Percentiles rank a stretch among this genome's conserved stretches.
Evolutionary conservation across 306 rosid genomes (phyloP).

Genomic region (Glycyrrhiza uralensis): DNA sequence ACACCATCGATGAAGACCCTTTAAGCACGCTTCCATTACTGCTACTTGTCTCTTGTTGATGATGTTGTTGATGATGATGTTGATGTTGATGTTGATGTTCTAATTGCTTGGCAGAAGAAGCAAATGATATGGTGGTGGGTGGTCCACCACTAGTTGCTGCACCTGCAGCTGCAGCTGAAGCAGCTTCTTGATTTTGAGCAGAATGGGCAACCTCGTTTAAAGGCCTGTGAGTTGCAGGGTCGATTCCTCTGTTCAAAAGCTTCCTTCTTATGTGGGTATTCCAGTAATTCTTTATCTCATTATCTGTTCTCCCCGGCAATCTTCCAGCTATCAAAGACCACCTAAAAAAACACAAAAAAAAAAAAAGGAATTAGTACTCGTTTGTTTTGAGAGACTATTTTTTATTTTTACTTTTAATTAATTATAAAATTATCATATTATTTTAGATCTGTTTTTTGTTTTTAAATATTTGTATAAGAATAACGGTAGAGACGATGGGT

Average conservation of each 20-base stretch:
- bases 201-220: conserved; percentile 42
- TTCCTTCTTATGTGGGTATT: conserved; percentile 95
- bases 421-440: no score
- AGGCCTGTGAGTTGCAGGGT: conserved; percentile 84
- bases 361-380: no score
- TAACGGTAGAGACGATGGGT: no score
- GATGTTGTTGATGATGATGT: background rate
- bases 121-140: conserved; percentile 52
- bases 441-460: no score
- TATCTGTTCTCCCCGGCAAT: conserved; percentile 92
- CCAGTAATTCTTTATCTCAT: conserved; percentile 98
- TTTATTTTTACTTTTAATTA: no score
- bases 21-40: conserved; percentile 10
- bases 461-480: no score
- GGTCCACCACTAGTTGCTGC: background rate
- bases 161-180: background rate
- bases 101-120: conserved; percentile 54
- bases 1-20: background rate
- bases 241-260: conserved; percentile 90
- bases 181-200: conserved; percentile 35
- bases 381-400: no score
- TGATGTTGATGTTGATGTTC: conserved; percentile 13
- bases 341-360: conserved; percentile 20
- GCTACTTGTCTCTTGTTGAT: conserved; percentile 20
- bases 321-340: conserved; percentile 97